Conservation (phyloP, 2,329 filamentous ascomycete species). For the Bipolaris bicolor region DNA sequence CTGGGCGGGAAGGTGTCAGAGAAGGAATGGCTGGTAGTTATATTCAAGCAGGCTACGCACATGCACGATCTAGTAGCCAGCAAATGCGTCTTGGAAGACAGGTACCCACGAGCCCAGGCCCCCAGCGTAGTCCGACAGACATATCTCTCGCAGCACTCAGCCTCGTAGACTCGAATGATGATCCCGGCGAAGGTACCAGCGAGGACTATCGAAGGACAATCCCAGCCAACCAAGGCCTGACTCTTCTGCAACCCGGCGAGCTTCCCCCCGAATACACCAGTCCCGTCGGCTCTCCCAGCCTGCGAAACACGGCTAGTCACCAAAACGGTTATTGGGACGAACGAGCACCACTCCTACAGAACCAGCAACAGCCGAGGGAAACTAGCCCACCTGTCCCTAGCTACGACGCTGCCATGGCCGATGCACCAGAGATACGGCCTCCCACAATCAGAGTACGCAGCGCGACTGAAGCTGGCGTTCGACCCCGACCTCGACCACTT, state of each 20-base stretch:
- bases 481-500: conserved; percentile 18
- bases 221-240: conserved; percentile 38
- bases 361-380: conserved; percentile 26
- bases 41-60: conserved; percentile 59
- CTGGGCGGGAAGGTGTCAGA: conserved; percentile 65
- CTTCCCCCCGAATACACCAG: conserved; percentile 59
- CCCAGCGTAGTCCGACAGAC: conserved; percentile 88
- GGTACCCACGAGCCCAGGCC: conserved; percentile 83
- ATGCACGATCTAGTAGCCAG: conserved; percentile 76
- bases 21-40: conserved; percentile 60
- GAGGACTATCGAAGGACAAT: conserved; percentile 33
- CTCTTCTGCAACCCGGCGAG: conserved; percentile 46
- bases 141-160: conserved; percentile 91
- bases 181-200: conserved; percentile 75
- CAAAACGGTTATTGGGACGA: conserved; percentile 55
- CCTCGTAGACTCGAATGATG: conserved; percentile 68
- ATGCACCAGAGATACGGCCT: conserved; percentile 54
- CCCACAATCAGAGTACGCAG: conserved; percentile 35
- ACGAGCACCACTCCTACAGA: conserved; percentile 55
- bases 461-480: conserved; percentile 28
- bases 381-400: conserved; percentile 74
- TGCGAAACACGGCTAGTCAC: conserved; percentile 62
- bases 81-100: conserved; percentile 72
- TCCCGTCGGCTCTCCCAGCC: conserved; percentile 47
- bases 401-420: conserved; percentile 80